Percentiles rank a stretch among this genome's conserved stretches.
Evolutionary conservation across 2,329 filamentous ascomycete genomes (phyloP).

Genomic region (Colletotrichum sidae): DNA sequence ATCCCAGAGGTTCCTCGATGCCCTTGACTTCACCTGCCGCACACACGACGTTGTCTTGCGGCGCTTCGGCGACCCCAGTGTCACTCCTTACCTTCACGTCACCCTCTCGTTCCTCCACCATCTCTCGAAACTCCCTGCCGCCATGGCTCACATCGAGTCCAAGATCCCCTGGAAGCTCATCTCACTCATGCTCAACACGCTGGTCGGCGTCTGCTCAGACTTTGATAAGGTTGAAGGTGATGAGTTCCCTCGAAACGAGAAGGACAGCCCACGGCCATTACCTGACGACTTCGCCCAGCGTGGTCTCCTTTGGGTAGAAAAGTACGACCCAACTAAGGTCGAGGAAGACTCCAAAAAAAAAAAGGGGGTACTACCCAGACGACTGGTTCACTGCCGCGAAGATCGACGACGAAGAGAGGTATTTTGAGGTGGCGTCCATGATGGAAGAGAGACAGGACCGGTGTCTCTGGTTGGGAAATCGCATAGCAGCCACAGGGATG

Average conservation of each 20-base stretch:
- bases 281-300: constrained; percentile 77
- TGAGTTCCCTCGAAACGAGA: constrained; percentile 60
- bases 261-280: constrained; percentile 63
- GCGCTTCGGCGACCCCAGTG: constrained; percentile 64
- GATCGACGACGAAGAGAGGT: constrained; percentile 74
- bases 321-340: constrained; percentile 49
- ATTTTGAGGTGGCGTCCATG: constrained; percentile 71
- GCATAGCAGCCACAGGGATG: constrained; percentile 54
- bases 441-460: constrained; percentile 67
- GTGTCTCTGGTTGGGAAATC: constrained; percentile 67
- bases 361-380: constrained; percentile 57
- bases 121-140: constrained; percentile 54
- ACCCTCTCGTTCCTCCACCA: constrained; percentile 69
- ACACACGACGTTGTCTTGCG: constrained; percentile 4
- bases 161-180: constrained; percentile 66
- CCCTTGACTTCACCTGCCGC: constrained; percentile 60
- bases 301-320: constrained; percentile 70
- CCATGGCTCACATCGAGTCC: constrained; percentile 56
- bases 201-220: constrained; percentile 38
- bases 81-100: constrained; percentile 72
- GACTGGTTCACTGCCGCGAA: constrained; percentile 69
- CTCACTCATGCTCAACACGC: constrained; percentile 51
- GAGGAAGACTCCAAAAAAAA: too few relatives aligned
- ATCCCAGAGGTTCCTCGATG: constrained; percentile 61
- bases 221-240: constrained; percentile 42